Conservation (phyloP, 805 yeast genomes). For the Candida oleophila region DNA sequence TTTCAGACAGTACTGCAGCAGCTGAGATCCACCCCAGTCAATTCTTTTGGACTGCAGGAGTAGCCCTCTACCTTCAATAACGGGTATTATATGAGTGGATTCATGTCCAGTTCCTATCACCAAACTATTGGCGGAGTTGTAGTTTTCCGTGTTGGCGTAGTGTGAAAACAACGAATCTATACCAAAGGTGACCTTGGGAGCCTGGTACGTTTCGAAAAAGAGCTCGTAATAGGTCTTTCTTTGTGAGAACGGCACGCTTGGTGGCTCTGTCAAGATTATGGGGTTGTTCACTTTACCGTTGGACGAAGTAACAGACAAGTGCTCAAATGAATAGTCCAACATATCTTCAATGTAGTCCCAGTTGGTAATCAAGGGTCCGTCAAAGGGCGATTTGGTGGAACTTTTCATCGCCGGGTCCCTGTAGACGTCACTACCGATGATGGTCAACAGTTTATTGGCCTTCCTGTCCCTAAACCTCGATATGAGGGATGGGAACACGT, state of each 20-base stretch:
- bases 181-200: slow-evolving; percentile 76
- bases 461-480: slow-evolving; percentile 81
- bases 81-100: slow-evolving; percentile 80
- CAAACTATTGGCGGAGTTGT: slow-evolving; percentile 49
- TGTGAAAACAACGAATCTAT: slow-evolving; percentile 80
- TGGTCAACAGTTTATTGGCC: slow-evolving; percentile 55
- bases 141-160: slow-evolving; percentile 54
- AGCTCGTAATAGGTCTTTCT: slow-evolving; percentile 76
- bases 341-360: slow-evolving; percentile 89
- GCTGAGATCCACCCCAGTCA: slow-evolving; percentile 87
- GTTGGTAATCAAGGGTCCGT: slow-evolving; percentile 81
- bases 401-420: slow-evolving; percentile 68
- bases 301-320: slow-evolving; percentile 58
- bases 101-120: slow-evolving; percentile 84
- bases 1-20: slow-evolving; percentile 60
- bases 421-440: slow-evolving; percentile 80
- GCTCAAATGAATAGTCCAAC: slow-evolving; percentile 80
- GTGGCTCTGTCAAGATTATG: slow-evolving; percentile 72
- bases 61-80: slow-evolving; percentile 65
- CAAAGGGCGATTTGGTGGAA: slow-evolving; percentile 77
- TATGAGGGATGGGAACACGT: slow-evolving; percentile 64
- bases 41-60: slow-evolving; percentile 72
- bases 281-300: slow-evolving; percentile 69
- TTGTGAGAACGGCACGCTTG: slow-evolving; percentile 70
- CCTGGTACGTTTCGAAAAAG: slow-evolving; percentile 78